Conservation (phyloP, 2,329 filamentous ascomycete genomes). For the Aspergillus texensis region DNA sequence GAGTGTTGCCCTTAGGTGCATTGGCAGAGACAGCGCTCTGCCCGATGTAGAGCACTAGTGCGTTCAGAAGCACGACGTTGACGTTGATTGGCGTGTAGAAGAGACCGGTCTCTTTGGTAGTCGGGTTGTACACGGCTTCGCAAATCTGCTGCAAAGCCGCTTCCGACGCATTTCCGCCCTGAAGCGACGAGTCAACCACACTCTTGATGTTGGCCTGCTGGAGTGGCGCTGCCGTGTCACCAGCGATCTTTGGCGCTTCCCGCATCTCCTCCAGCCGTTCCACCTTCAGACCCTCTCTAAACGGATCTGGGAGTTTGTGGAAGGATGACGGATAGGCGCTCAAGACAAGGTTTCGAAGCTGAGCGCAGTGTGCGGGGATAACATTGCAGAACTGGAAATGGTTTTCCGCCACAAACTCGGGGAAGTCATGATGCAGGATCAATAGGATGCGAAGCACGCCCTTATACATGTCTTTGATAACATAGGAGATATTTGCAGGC, state of each 20-base stretch:
- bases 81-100: constrained; percentile 69
- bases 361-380: constrained; percentile 80
- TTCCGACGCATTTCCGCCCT: constrained; percentile 67
- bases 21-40: constrained; percentile 67
- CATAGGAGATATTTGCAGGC: constrained; percentile 66
- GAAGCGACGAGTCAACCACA: constrained; percentile 55
- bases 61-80: constrained; percentile 73
- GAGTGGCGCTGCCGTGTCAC: constrained; percentile 59
- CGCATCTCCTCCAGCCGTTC: constrained; percentile 76
- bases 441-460: constrained; percentile 80
- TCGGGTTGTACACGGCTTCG: constrained; percentile 67
- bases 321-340: constrained; percentile 74
- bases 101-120: constrained; percentile 62
- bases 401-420: constrained; percentile 87
- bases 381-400: constrained; percentile 79
- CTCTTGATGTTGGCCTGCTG: constrained; percentile 56
- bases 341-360: constrained; percentile 85
- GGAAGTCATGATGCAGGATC: constrained; percentile 89
- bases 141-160: constrained; percentile 72
- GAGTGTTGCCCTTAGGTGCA: constrained; percentile 58
- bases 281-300: constrained; percentile 72
- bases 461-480: constrained; percentile 82
- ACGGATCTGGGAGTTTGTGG: constrained; percentile 72
- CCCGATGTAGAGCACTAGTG: constrained; percentile 81
- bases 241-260: constrained; percentile 65